phyloP scores from a whole-genome alignment of 2,329 filamentous ascomycete genomes.

The Ophiostoma himal-ulmi region DNA sequence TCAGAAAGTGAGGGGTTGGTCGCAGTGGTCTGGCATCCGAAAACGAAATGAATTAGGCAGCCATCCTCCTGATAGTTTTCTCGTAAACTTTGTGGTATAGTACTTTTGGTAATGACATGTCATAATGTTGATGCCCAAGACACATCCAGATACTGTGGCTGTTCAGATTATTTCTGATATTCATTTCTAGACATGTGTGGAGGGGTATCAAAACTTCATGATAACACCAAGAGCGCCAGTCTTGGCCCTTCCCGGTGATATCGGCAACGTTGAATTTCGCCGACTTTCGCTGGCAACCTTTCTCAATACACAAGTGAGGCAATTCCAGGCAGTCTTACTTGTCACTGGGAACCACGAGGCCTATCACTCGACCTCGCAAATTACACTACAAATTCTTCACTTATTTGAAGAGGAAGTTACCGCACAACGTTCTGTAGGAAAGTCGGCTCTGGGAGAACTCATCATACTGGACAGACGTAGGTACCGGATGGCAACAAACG shows the following conservation, averaged over 20 bases:
- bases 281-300: neutral
- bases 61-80: too few relatives aligned
- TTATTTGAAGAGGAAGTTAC: neutral
- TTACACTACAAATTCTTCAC: neutral
- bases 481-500: neutral
- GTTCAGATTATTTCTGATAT: neutral
- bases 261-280: neutral
- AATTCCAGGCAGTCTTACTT: neutral
- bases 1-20: neutral
- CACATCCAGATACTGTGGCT: neutral
- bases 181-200: neutral
- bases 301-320: neutral
- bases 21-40: too few relatives aligned
- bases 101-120: neutral
- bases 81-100: too few relatives aligned
- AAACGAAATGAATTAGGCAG: too few relatives aligned
- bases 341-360: neutral
- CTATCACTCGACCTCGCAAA: neutral
- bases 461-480: neutral
- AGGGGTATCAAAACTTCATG: neutral
- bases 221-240: neutral
- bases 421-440: neutral
- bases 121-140: too few relatives aligned
- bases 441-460: neutral
- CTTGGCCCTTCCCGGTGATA: neutral